Evolutionary conservation across 768 basidiomycete species (phyloP), one percentile per base, ranked within the genome.

Genomic region (Kwoniella newhampshirensis): DNA sequence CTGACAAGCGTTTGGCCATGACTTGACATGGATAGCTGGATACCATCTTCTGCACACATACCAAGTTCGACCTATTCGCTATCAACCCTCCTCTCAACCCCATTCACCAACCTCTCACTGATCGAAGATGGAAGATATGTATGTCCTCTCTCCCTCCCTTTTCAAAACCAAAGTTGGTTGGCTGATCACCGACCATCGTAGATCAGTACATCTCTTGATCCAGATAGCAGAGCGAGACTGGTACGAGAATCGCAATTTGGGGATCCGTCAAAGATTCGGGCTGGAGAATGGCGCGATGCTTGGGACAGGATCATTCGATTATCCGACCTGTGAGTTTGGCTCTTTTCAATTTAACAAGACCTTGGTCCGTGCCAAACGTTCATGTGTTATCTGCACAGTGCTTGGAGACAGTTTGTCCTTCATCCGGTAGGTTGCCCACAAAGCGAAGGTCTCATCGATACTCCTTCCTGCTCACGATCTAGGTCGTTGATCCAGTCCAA

Each of bases 1-100:
- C n/a, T n/a, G n/a, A n/a, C n/a, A n/a, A n/a, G n/a, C n/a, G n/a
- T n/a, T n/a, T n/a, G n/a, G n/a, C n/a, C n/a, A n/a, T n/a, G n/a
- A n/a, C n/a, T n/a, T n/a, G n/a, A n/a, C n/a, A n/a, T n/a, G n/a
- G 32, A 28, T 43, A 69, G 67, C 52, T 69, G 67, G 67, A 13
- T 63, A 18, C 67, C 67, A 11, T 44, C 61, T 21, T 25, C 52
- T 1, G 21, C 44, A 6, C 28, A 47, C 23, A 36, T 69, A 7
- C 59, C 67, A 2, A 27, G 62, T 18, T 63, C 67, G 7, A 41
- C 60, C 17, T 69, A 66, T 48, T 69, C 64, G 6, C 57, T 69
- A 17, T 49, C 63, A 1, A 57, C 54, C 9, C 54, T 69, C 8
- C 44, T 64, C 15, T 37, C 52, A 2, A 52, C 52, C n/a, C 57